Evolutionary conservation across 169 alveolate genomes (phyloP).

Genomic region (Eimeria necatrix): DNA sequence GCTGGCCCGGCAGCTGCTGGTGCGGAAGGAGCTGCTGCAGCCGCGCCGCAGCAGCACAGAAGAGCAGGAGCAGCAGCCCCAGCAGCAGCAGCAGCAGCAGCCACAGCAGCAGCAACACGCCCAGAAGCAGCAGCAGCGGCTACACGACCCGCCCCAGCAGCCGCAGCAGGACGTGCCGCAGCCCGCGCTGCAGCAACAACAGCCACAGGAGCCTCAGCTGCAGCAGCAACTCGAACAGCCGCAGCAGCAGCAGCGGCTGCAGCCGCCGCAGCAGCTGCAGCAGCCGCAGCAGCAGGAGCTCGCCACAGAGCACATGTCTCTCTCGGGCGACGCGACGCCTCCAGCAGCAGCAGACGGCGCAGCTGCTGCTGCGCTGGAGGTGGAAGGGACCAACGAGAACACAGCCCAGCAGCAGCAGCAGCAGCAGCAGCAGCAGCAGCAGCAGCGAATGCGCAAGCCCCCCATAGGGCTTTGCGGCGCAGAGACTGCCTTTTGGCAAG

Average conservation of each 20-base stretch:
- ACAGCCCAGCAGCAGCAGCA: conserved; percentile 26
- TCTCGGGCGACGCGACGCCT: conserved; percentile 65
- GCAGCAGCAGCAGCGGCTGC: neutral
- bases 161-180: conserved; percentile 42
- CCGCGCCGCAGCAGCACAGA: neutral
- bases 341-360: conserved; percentile 49
- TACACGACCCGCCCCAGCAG: conserved; percentile 2
- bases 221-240: neutral
- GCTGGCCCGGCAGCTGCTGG: conserved; percentile 57
- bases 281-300: conserved; percentile 29
- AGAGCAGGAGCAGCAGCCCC: conserved; percentile 21
- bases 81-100: conserved; percentile 24
- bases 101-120: neutral
- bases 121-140: conserved; percentile 37
- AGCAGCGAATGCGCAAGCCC: conserved; percentile 43
- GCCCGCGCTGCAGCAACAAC: no score
- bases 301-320: conserved; percentile 39
- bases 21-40: conserved; percentile 19
- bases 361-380: conserved; percentile 42
- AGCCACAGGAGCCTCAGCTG: no score
- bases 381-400: conserved; percentile 35
- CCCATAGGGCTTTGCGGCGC: conserved; percentile 43
- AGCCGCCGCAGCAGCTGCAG: conserved; percentile 3
- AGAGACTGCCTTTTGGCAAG: conserved; percentile 75
- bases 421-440: conserved; percentile 29